Base-by-base conservation (phyloP, 352 stramenopile genomes). In the Hyaloperonospora brassicae region DNA sequence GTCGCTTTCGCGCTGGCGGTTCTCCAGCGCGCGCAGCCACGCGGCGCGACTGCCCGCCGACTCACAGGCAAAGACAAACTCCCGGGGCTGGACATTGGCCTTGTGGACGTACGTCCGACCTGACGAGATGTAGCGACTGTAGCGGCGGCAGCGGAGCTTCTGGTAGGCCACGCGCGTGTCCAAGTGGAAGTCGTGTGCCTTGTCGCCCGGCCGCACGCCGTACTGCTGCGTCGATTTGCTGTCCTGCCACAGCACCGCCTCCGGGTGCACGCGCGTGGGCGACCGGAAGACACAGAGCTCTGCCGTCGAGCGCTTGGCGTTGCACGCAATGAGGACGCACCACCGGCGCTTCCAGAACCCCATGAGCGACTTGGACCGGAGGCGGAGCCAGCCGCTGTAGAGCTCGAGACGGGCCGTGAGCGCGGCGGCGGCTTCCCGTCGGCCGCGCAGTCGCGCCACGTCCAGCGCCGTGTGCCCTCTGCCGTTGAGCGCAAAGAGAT, bases 261-360 rank as follows among this genome's bases (percentile, higher is more conserved):
- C 56, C 3, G 76, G 79, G 13, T 68, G 49, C 0, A 67, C 30
- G 55, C 76, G 61, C 40, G 59, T 53, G 9, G 70, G 72, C 6
- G 69, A 45, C 7, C 52, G 54, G 39, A 84, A 87, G 21, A 90
- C 52, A 31, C 71, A 73, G 9, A 90, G 51, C 53, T 90, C 79
- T 8, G 70, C 66, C 1, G 70, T 52, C 14, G 66, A 59, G 47
- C 51, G 67, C 27, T 78, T 67, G 6, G 52, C 42, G 30, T 83
- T 73, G 48, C 78, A 86, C 17, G 73, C 68, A 5, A 87, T 47
- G 25, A 76, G 57, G 22, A 87, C 72, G 45, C 65, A 79, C 72
- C 73, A 89, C 31, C 79, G 73, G 2, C 61, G 71, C 55, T 76
- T 85, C 79, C 79, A 92, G 34, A 86, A 47, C 14, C 55, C 64